Conservation (phyloP, 805 yeast species). For the Wickerhamiella azyma region DNA sequence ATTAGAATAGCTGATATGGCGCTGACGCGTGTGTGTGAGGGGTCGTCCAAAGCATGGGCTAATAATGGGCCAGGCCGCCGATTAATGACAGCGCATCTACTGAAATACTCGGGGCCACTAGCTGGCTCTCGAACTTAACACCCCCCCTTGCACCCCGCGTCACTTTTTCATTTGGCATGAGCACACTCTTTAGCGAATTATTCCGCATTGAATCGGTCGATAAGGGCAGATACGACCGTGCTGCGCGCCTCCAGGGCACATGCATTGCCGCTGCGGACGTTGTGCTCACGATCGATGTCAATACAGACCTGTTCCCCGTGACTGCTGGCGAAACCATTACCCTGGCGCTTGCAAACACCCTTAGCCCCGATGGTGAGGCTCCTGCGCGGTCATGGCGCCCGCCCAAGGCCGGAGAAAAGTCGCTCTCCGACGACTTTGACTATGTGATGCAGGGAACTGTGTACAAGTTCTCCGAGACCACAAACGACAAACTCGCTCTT, state of each 20-base stretch:
- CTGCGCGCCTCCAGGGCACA: constrained; percentile 73
- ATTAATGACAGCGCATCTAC: no score
- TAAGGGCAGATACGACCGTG: constrained; percentile 81
- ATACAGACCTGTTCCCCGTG: constrained; percentile 85
- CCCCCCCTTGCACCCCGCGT: not conserved
- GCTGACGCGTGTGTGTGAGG: no score
- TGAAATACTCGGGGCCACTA: not conserved
- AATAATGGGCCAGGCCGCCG: no score
- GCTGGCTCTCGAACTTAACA: not conserved
- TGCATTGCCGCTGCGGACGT: constrained; percentile 73
- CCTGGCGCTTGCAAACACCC: constrained; percentile 68
- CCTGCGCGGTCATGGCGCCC: constrained; percentile 64
- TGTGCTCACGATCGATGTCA: constrained; percentile 75
- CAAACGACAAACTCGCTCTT: constrained; percentile 51
- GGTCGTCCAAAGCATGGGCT: no score
- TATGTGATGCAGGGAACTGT: constrained; percentile 98
- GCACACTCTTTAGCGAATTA: constrained; percentile 84
- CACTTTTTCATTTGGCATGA: constrained; percentile 16
- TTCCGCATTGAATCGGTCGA: constrained; percentile 77
- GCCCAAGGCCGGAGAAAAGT: constrained; percentile 68
- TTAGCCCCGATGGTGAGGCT: constrained; percentile 40
- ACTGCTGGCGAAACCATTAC: constrained; percentile 63
- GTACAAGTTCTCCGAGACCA: constrained; percentile 85
- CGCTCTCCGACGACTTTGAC: constrained; percentile 92
- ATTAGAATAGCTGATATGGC: no score